phyloP scores from a whole-genome alignment of 441 rosid species.

The Rhodomyrtus psidioides region DNA sequence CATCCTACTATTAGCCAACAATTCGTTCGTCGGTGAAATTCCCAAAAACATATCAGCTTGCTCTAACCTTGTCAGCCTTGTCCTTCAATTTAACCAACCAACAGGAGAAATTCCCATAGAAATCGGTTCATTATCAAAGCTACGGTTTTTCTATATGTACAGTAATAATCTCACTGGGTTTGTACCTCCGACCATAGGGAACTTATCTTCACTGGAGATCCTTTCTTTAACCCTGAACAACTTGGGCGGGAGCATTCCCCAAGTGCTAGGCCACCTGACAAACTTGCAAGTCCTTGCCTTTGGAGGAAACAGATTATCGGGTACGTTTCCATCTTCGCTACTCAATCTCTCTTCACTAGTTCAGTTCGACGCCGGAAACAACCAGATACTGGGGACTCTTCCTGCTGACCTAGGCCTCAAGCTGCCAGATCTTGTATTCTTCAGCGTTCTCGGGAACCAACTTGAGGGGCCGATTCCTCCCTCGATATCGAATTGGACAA shows the following conservation, averaged over 20 bases:
- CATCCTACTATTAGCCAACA: not conserved
- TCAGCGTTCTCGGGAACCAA: fast-evolving
- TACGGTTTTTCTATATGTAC: not conserved
- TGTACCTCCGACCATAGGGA: not conserved
- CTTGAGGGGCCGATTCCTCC: not conserved
- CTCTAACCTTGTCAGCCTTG: not conserved
- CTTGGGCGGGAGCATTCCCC: not conserved
- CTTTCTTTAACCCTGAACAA: not conserved
- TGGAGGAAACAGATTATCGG: not conserved
- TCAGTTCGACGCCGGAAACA: fast-evolving
- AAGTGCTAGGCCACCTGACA: not conserved
- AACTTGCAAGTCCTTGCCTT: not conserved
- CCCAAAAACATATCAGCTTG: conserved; percentile 2
- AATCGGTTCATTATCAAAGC: not conserved
- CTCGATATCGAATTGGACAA: not conserved
- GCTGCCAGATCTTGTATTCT: not conserved
- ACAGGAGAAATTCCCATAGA: not conserved
- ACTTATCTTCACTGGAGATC: not conserved
- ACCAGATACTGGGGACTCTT: not conserved
- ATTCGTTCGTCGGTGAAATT: not conserved
- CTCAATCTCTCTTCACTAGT: not conserved
- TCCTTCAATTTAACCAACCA: not conserved
- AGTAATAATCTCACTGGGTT: not conserved
- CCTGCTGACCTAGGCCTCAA: not conserved
- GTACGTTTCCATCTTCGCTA: not conserved